These are phyloP conservation scores for Lactarius evosmus DNA, from an alignment of 768 basidiomycete species.

Conservation along the genomic window DNA sequence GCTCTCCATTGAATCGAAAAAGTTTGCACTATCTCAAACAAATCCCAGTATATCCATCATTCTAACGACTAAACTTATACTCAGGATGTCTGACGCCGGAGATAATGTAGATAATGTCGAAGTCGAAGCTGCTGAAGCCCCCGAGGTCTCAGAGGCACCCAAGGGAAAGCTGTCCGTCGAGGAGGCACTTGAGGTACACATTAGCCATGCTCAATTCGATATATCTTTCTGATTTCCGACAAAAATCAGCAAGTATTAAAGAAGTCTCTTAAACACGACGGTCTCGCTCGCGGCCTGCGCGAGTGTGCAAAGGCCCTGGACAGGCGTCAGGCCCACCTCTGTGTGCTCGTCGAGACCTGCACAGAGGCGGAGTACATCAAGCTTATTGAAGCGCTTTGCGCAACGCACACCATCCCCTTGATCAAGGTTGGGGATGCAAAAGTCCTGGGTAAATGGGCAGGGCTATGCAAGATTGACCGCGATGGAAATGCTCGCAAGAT, in stretches of 20 bases:
- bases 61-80: conserved; percentile 13
- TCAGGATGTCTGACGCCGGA: conserved; percentile 96
- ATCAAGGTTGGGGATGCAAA: conserved; percentile 99
- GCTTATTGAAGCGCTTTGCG: conserved; percentile 98
- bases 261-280: conserved; percentile 97
- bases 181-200: conserved; percentile 80
- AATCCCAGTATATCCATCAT: not conserved
- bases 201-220: not conserved
- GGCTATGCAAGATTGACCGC: conserved; percentile 99
- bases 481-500: conserved; percentile 98
- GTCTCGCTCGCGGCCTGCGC: conserved; percentile 95
- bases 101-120: conserved; percentile 67
- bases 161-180: conserved; percentile 96
- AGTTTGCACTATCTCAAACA: conserved; percentile 29
- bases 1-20: conserved; percentile 25
- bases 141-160: conserved; percentile 86
- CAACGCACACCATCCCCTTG: conserved; percentile 98
- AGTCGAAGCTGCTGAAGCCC: conserved; percentile 61
- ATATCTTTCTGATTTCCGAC: not conserved
- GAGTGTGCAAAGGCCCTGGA: conserved; percentile 98
- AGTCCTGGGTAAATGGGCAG: conserved; percentile 96
- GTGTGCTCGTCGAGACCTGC: conserved; percentile 98
- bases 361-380: conserved; percentile 99
- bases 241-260: conserved; percentile 89
- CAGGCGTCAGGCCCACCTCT: conserved; percentile 97